Evolutionary conservation across 2,329 filamentous ascomycete genomes (phyloP).

Genomic region (Fonsecaea pedrosoi): DNA sequence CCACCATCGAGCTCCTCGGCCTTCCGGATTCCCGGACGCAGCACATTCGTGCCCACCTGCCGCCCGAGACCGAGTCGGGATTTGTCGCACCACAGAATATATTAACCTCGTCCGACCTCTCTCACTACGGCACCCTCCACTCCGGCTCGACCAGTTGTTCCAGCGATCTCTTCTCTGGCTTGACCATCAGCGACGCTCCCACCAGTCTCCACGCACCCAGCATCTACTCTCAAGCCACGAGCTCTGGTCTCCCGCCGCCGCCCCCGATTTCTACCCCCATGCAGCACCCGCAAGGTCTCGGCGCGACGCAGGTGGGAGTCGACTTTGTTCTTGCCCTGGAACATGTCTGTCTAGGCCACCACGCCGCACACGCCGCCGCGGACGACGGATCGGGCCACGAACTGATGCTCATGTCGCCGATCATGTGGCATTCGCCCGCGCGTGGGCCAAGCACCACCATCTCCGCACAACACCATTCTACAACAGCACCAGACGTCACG

Average conservation of each 20-base stretch:
- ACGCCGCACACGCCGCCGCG: slow-evolving; percentile 25
- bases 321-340: slow-evolving; percentile 45
- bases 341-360: slow-evolving; percentile 42
- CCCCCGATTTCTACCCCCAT: slow-evolving; percentile 17
- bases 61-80: slow-evolving; percentile 10
- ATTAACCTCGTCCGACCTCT: slow-evolving; percentile 6
- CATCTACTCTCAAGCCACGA: slow-evolving; percentile 20
- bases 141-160: slow-evolving; percentile 23
- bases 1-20: slow-evolving; percentile 31
- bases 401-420: slow-evolving; percentile 42
- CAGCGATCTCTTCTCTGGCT: slow-evolving; percentile 13
- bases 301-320: slow-evolving; percentile 42
- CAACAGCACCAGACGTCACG: slow-evolving; percentile 5
- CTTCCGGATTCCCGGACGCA: slow-evolving; percentile 24
- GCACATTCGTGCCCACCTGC: slow-evolving; percentile 30
- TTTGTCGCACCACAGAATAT: slow-evolving; percentile 6
- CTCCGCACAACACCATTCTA: neutral
- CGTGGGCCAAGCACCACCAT: neutral
- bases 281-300: slow-evolving; percentile 42
- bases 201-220: slow-evolving; percentile 16
- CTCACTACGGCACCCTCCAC: slow-evolving; percentile 10
- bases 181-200: slow-evolving; percentile 26
- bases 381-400: slow-evolving; percentile 41
- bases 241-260: neutral
- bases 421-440: slow-evolving; percentile 40